Percentiles rank a stretch among this genome's conserved stretches.
Conservation (phyloP, 2,329 filamentous ascomycete species). For the Aspergillus tanneri region DNA sequence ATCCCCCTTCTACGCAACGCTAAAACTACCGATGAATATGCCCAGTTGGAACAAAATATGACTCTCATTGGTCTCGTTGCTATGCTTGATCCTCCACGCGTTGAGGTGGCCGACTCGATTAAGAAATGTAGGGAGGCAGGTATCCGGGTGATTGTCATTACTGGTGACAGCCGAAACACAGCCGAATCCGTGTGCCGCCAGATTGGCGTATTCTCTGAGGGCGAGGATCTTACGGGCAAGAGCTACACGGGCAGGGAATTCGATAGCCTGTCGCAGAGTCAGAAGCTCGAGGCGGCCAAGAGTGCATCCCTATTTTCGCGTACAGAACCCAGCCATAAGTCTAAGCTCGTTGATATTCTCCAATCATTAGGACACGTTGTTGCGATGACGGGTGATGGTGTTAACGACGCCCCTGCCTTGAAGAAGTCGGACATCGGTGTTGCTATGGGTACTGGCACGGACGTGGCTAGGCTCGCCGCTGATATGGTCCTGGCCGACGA, state of each 20-base stretch:
- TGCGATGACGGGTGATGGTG: slow-evolving; percentile 98
- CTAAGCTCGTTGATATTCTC: slow-evolving; percentile 92
- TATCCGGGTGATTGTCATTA: slow-evolving; percentile 96
- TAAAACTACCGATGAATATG: slow-evolving; percentile 80
- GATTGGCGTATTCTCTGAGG: slow-evolving; percentile 83
- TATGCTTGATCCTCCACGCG: slow-evolving; percentile 95
- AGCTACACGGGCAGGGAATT: slow-evolving; percentile 96
- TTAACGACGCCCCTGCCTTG: slow-evolving; percentile 94
- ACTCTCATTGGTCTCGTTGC: slow-evolving; percentile 90
- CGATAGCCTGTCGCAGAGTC: slow-evolving; percentile 73
- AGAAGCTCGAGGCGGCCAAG: slow-evolving; percentile 82
- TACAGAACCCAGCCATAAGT: slow-evolving; percentile 94
- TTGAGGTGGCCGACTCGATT: slow-evolving; percentile 84
- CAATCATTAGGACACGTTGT: slow-evolving; percentile 92
- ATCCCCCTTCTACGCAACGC: slow-evolving; percentile 71
- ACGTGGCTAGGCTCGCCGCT: slow-evolving; percentile 92
- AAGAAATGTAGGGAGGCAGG: slow-evolving; percentile 86
- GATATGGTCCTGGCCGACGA: slow-evolving; percentile 99
- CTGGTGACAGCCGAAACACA: slow-evolving; percentile 95
- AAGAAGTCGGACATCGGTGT: slow-evolving; percentile 99
- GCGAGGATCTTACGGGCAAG: slow-evolving; percentile 84
- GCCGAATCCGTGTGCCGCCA: slow-evolving; percentile 97
- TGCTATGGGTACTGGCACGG: slow-evolving; percentile 96
- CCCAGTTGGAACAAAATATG: slow-evolving; percentile 86
- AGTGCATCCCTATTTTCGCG: slow-evolving; percentile 90